Percentiles rank a stretch among this genome's conserved stretches.
phyloP scores from a whole-genome alignment of 192 early-diverging fungal species.

The Entophlyctis helioformis region DNA sequence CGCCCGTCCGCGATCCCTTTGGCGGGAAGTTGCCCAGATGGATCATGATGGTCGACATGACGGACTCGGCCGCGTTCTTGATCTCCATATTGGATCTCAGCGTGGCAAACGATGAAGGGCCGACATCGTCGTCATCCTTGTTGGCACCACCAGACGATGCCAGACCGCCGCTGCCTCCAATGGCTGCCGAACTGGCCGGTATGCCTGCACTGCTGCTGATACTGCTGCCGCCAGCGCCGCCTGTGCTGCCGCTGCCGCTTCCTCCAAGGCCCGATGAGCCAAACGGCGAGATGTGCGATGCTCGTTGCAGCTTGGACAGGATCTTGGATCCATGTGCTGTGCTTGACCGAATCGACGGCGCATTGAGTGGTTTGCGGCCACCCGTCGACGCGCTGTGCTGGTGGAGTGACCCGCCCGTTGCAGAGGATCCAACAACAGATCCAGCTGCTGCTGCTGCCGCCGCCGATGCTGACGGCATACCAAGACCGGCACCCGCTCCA shows the following conservation, averaged over 20 bases:
- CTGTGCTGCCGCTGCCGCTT: not conserved
- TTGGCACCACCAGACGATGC: not conserved
- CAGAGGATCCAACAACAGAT: too few species aligned
- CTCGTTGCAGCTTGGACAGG: too few species aligned
- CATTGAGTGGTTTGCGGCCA: too few species aligned
- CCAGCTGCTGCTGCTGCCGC: too few species aligned
- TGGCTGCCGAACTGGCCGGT: not conserved
- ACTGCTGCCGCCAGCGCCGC: not conserved
- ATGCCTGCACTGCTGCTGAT: not conserved
- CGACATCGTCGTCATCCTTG: slow-evolving; percentile 27
- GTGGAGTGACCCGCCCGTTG: too few species aligned
- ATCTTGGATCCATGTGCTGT: too few species aligned
- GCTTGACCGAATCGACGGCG: too few species aligned
- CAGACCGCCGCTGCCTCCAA: not conserved
- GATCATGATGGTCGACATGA: slow-evolving; percentile 57
- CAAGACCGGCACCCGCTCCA: too few species aligned
- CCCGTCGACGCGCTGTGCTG: too few species aligned
- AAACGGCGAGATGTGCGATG: too few species aligned
- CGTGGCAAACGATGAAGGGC: slow-evolving; percentile 38
- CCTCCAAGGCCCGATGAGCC: too few species aligned
- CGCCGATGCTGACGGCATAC: too few species aligned
- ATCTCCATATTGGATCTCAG: slow-evolving; percentile 41
- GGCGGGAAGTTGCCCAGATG: slow-evolving; percentile 63
- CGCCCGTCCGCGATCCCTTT: slow-evolving; percentile 45
- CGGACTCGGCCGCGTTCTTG: slow-evolving; percentile 62